These are phyloP conservation scores for Fusarium nodosum DNA, from an alignment of 2,329 filamentous ascomycete genomes.

Conservation along the genomic window DNA sequence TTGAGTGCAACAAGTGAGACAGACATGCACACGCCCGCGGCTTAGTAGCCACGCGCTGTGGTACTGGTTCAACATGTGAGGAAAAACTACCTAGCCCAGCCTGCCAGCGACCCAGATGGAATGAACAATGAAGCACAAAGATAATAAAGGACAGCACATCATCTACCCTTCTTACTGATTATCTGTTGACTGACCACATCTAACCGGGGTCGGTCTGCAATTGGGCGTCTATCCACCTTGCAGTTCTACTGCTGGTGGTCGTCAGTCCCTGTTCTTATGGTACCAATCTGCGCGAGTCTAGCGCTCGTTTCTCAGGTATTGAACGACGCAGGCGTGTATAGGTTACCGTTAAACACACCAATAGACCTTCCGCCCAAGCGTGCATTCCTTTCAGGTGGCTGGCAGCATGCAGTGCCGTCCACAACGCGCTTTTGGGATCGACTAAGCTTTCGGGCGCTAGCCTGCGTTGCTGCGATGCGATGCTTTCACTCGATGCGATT, in stretches of 20 bases:
- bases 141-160: conserved; percentile 6
- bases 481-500: conserved; percentile 31
- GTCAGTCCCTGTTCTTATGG: conserved; percentile 13
- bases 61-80: conserved; percentile 26
- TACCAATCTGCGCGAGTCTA: conserved; percentile 19
- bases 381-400: conserved; percentile 28
- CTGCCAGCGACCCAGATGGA: conserved; percentile 19
- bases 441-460: conserved; percentile 31
- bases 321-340: neutral
- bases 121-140: conserved; percentile 22
- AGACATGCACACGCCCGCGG: conserved; percentile 34
- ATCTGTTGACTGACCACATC: conserved; percentile 6
- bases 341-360: conserved; percentile 5
- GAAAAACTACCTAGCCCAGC: conserved; percentile 10
- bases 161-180: conserved; percentile 4
- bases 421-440: conserved; percentile 20
- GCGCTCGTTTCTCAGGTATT: conserved; percentile 21
- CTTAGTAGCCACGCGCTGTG: conserved; percentile 26
- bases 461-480: conserved; percentile 5
- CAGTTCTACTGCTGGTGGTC: neutral
- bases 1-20: conserved; percentile 31
- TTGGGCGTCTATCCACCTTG: conserved; percentile 3
- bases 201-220: neutral
- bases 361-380: conserved; percentile 11
- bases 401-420: conserved; percentile 2